Base-by-base conservation (phyloP, 768 basidiomycete species). In the Infundibulicybe gibba region DNA sequence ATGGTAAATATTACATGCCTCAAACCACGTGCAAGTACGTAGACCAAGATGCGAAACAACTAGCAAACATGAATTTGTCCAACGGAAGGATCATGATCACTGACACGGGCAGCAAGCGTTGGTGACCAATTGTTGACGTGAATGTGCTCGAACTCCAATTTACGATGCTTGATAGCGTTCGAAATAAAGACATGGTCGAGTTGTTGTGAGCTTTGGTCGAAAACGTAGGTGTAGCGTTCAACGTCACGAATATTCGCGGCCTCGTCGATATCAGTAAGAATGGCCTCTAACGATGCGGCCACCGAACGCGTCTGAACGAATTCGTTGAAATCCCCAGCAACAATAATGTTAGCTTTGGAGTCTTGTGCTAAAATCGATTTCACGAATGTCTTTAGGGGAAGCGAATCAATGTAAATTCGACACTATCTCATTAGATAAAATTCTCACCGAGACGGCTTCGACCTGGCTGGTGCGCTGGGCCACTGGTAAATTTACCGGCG, bases 261-360 rank as follows among this genome's bases (percentile, higher is more conserved):
- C 49, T 72, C 76, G 58, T 82, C 79, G 32, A 77, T 70, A 43
- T 83, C 80, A 16, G 58, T 58, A 39, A 81, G 55, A 16, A 76
- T 44, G 5, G 58, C 50, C 1, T 56, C 58, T 45, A 83, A 60
- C 4, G 78, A 67, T 39, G 58, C 60, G 61, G 74, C 80, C 21
- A 77, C 77, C 10, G 76, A 68, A 41, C 75, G 74, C 2, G 81
- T 71, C 51, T 79, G 75, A 15, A 70, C 54, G 61, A 66, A 82
- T 54, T 83, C 81, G 57, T 85, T 85, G 65, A 76, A 81, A 62
- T 83, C 81, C 5, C 83, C 81, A 1, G 72, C 79, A 6, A 78
- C 66, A 39, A 82, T 53, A 49, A 85, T 62, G 51, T 74, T 77
- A 8, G 80, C 78, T 32, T 65, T 44, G 3, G 64, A 53, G 48